Conservation (phyloP, 768 basidiomycete species). For the Phlegmacium glaucopus region DNA sequence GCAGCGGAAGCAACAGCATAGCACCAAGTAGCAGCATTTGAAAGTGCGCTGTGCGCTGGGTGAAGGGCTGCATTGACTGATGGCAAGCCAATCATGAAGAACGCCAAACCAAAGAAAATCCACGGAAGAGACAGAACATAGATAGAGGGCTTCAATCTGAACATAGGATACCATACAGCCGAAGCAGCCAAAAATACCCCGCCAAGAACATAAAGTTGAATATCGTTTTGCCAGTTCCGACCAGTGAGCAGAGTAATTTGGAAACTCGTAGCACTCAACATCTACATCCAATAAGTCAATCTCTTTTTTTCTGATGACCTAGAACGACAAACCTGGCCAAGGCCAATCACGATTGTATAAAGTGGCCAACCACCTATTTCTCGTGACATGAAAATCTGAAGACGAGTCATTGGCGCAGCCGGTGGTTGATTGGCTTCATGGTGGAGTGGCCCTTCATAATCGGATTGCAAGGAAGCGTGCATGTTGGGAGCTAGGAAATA, state of each 20-base stretch:
- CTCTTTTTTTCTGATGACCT: not conserved
- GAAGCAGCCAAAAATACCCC: constrained; percentile 85
- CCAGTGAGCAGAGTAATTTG: constrained; percentile 90
- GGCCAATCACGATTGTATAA: constrained; percentile 84
- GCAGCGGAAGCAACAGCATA: constrained; percentile 94
- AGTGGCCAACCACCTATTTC: constrained; percentile 86
- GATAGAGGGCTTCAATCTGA: constrained; percentile 84
- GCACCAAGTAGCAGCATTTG: constrained; percentile 82
- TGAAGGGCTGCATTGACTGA: constrained; percentile 61
- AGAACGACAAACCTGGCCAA: constrained; percentile 60
- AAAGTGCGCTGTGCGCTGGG: constrained; percentile 60
- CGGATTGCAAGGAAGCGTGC: constrained; percentile 42
- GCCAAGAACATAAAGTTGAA: constrained; percentile 90
- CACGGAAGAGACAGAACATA: constrained; percentile 85
- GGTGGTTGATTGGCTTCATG: constrained; percentile 55
- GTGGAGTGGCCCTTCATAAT: constrained; percentile 41
- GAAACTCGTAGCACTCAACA: constrained; percentile 91
- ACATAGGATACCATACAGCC: constrained; percentile 85
- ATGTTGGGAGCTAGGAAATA: constrained; percentile 44
- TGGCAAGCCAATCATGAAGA: constrained; percentile 88
- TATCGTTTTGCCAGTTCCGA: constrained; percentile 73
- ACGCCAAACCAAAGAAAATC: constrained; percentile 88
- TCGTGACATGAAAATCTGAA: constrained; percentile 82
- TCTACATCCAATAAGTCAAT: constrained; percentile 34
- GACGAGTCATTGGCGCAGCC: constrained; percentile 70